Percentiles rank a stretch among this genome's conserved stretches.
phyloP scores from a whole-genome alignment of 2,329 filamentous ascomycete species.

The Diaporthe sp. region DNA sequence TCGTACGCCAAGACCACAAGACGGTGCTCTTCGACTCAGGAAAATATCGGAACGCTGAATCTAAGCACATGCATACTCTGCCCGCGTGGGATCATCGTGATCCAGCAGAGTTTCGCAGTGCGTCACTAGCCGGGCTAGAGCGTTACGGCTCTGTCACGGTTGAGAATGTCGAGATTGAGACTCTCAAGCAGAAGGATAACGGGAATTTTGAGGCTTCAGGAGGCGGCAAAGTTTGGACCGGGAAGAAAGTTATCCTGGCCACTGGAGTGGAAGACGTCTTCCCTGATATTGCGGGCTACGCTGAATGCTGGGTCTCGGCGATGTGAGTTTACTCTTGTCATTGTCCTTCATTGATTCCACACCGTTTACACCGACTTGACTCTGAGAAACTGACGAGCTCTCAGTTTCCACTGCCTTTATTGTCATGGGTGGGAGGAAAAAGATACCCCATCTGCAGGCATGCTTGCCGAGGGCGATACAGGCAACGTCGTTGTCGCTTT shows the following conservation, averaged over 20 bases:
- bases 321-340: slow-evolving; percentile 53
- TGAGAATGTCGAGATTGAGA: slow-evolving; percentile 40
- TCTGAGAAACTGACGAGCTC: background rate
- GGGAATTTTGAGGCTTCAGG: slow-evolving; percentile 49
- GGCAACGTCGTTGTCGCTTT: background rate
- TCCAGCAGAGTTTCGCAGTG: slow-evolving; percentile 51
- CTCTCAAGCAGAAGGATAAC: slow-evolving; percentile 36
- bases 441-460: slow-evolving; percentile 57
- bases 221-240: slow-evolving; percentile 56
- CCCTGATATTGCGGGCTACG: slow-evolving; percentile 65
- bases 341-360: background rate
- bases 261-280: slow-evolving; percentile 65
- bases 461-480: slow-evolving; percentile 42
- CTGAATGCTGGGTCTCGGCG: slow-evolving; percentile 64
- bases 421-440: slow-evolving; percentile 72
- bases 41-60: slow-evolving; percentile 61
- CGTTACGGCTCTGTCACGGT: slow-evolving; percentile 52
- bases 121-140: slow-evolving; percentile 48
- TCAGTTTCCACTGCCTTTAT: slow-evolving; percentile 69
- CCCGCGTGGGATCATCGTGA: slow-evolving; percentile 53
- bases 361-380: fast-evolving
- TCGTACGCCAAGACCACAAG: slow-evolving; percentile 63
- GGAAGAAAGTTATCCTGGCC: slow-evolving; percentile 67
- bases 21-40: slow-evolving; percentile 63
- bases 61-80: slow-evolving; percentile 62